Evolutionary conservation across 352 stramenopile genomes (phyloP).

Genomic region (Pythium angustatum): DNA sequence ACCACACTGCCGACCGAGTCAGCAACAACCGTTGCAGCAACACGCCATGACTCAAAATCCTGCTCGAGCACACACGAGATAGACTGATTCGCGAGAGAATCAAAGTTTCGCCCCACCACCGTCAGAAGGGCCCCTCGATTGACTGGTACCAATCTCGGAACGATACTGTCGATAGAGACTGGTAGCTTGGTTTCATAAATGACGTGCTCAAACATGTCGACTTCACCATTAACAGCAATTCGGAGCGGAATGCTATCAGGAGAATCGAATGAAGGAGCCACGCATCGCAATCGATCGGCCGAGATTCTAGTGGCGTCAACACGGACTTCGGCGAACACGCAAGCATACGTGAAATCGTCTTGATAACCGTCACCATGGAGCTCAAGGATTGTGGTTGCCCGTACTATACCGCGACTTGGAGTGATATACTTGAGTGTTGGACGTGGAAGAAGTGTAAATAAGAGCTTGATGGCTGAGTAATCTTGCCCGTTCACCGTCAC

Average conservation of each 20-base stretch:
- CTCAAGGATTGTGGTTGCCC: slow-evolving; percentile 1
- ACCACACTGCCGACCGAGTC: neutral
- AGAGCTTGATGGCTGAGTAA: slow-evolving; percentile 3
- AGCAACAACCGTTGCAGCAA: neutral
- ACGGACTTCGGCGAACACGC: neutral
- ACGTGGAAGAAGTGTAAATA: neutral
- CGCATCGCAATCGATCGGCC: neutral
- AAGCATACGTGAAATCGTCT: neutral
- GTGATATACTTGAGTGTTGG: neutral
- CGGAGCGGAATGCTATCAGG: neutral
- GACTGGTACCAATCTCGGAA: slow-evolving; percentile 1
- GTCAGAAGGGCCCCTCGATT: slow-evolving; percentile 1
- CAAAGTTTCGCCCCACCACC: slow-evolving; percentile 19
- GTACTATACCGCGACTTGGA: slow-evolving; percentile 1
- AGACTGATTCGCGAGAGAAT: slow-evolving; percentile 5
- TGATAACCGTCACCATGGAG: slow-evolving; percentile 7
- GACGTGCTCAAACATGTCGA: neutral
- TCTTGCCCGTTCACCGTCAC: slow-evolving; percentile 20
- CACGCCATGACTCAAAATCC: neutral
- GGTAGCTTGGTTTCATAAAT: neutral
- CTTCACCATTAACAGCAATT: slow-evolving; percentile 10
- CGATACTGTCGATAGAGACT: neutral
- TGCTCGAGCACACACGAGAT: slow-evolving; percentile 11
- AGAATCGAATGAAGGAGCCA: neutral
- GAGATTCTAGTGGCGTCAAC: slow-evolving; percentile 2